These are phyloP conservation scores for Pseudogymnoascus sp. DNA, from an alignment of 2,329 filamentous ascomycete species.

Conservation along the genomic window DNA sequence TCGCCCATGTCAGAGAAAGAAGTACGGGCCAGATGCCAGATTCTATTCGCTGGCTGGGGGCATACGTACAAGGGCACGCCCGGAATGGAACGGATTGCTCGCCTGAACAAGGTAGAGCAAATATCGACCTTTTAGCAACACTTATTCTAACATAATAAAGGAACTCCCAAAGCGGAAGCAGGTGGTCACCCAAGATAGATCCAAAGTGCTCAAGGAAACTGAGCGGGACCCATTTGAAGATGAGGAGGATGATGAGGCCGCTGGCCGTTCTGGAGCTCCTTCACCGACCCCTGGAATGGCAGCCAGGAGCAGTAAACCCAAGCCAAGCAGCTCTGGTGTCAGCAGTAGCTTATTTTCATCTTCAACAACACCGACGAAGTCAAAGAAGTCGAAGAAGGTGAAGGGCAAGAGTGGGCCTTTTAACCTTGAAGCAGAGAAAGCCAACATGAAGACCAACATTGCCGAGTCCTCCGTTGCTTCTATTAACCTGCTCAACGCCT, in stretches of 20 bases:
- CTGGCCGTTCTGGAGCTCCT: constrained; percentile 9
- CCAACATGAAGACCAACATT: constrained; percentile 77
- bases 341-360: background rate
- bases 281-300: constrained; percentile 13
- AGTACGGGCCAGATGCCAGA: constrained; percentile 81
- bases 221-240: constrained; percentile 61
- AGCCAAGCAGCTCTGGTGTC: background rate
- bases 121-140: background rate
- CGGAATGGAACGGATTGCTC: constrained; percentile 72
- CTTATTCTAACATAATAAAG: constrained; percentile 27
- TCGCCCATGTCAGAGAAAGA: constrained; percentile 76
- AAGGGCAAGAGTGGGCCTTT: constrained; percentile 60
- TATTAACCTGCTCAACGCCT: constrained; percentile 80
- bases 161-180: constrained; percentile 61
- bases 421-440: constrained; percentile 80
- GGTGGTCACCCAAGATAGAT: constrained; percentile 66
- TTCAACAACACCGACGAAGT: constrained; percentile 26
- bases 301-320: constrained; percentile 13
- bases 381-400: constrained; percentile 40
- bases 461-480: constrained; percentile 82
- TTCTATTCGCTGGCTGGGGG: constrained; percentile 82
- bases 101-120: constrained; percentile 55
- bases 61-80: constrained; percentile 70
- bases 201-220: constrained; percentile 75
- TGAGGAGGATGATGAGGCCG: constrained; percentile 51